Base-by-base conservation (phyloP, 1,139 yeast genomes). In the Geotrichum reessii region DNA sequence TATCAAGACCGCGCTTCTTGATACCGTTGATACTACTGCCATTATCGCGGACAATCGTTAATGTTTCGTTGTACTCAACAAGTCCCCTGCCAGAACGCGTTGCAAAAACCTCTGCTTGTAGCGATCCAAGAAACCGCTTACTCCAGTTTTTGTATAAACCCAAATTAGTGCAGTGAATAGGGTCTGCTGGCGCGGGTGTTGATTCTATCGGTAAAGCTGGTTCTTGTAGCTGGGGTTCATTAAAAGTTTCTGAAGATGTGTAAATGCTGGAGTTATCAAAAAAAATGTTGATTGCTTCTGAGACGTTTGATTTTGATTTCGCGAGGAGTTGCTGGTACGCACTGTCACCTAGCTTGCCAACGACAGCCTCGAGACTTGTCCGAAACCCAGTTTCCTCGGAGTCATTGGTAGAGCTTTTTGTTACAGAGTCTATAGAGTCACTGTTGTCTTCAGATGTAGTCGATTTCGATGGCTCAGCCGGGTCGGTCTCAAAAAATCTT, bases 101-200 rank as follows among this genome's bases (percentile, higher is more conserved):
- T 9, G 95, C 91, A 88, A 92, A 86, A 1, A 90, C 92, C 57
- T 83, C 85, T 0, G 87, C 82, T 62, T 84, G 85, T 28, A 89
- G 66, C 0, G 90, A 78, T 0, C 97, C 97, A 25, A 90, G 76
- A 66, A 78, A 86, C 40, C 78, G 70, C 54, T 60, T 56, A 12
- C 53, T 52, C 73, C 73, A 69, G 48, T 73, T 66, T 42, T 53
- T 31, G 50, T 22, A 37, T 22, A 48, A 37, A 2, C 50, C 25
- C 42, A 21, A 14, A 31, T 12, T 14, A 7, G 22, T 21, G 53
- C 33, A 37, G 9, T 63, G 64, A 11, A 42, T 22, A 1, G 22
- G 25, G 9, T 56, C 57, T 37, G 46, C 47, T 2, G 47, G 51
- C n/a, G 47, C 25, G 24, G 37, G 44, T 12, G 50, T 12, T 21